A percentile compares a stretch with the other conserved stretches of the same genome.
Evolutionary conservation across 495 filamentous ascomycete genomes (phyloP).

Genomic region (Penicillium coprophilum): DNA sequence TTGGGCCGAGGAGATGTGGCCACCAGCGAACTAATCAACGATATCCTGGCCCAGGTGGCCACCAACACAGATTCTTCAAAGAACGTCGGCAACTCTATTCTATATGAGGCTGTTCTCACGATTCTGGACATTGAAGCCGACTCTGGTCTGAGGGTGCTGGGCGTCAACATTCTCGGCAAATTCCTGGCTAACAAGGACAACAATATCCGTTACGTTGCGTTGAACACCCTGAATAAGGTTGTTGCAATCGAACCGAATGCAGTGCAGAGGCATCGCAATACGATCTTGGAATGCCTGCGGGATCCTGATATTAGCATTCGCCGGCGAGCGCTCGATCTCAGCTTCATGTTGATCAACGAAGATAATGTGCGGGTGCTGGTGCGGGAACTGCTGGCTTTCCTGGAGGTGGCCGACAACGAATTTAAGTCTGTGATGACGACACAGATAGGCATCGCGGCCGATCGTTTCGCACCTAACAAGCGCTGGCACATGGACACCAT

Average conservation of each 20-base stretch:
- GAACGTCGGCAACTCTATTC: slow-evolving; percentile 96
- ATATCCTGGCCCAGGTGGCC: slow-evolving; percentile 96
- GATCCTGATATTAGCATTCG: slow-evolving; percentile 99
- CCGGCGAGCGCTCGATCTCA: slow-evolving; percentile 88
- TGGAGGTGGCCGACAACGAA: slow-evolving; percentile 96
- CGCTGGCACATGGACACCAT: slow-evolving; percentile 98
- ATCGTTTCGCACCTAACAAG: slow-evolving; percentile 93
- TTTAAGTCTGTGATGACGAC: slow-evolving; percentile 98
- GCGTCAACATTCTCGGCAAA: slow-evolving; percentile 97
- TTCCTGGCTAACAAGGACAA: slow-evolving; percentile 98
- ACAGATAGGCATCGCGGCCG: slow-evolving; percentile 95
- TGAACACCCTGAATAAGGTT: slow-evolving; percentile 97
- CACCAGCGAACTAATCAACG: slow-evolving; percentile 96
- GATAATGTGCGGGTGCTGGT: slow-evolving; percentile 91
- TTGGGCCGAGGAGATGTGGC: slow-evolving; percentile 82
- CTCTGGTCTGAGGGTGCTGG: slow-evolving; percentile 86
- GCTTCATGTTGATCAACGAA: slow-evolving; percentile 97
- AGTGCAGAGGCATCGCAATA: slow-evolving; percentile 94
- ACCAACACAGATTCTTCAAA: slow-evolving; percentile 98
- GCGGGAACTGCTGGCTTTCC: slow-evolving; percentile 85
- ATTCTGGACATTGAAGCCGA: slow-evolving; percentile 98
- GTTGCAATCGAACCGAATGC: slow-evolving; percentile 98
- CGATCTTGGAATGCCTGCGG: slow-evolving; percentile 91
- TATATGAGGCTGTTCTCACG: slow-evolving; percentile 96
- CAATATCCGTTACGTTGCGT: slow-evolving; percentile 96